Base-by-base conservation (phyloP, 306 rosid genomes). In the Lathyrus sativus region DNA sequence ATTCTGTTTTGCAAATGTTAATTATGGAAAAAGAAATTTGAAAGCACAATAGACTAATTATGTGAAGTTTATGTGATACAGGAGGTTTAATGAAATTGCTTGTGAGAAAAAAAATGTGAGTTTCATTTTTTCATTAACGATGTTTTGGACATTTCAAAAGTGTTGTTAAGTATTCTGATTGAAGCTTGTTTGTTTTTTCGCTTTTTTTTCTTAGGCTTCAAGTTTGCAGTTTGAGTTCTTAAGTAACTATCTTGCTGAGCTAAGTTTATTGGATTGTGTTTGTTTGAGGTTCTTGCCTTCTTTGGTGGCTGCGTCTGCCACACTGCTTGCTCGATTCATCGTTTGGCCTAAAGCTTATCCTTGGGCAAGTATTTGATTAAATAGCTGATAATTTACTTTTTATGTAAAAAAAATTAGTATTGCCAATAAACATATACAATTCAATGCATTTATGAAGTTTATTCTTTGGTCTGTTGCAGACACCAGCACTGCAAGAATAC, bases 211-310 rank as follows among this genome's bases (percentile, higher is more conserved):
- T 48, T 88, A 89, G 96, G 71, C 18, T 44, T 74, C 73, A 43
- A 81, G 66, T 44, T 66, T 87, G 73, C 84, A 78, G 55, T 70
- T 89, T 72, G 95, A 87, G 68, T 92, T 81, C 59, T 69, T 92
- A 31, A 45, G 81, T 46, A 71, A 59, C 74, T 92, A 92, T 79
- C 87, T 89, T 45, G 96, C 91, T 4, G 98, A 92, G 83, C 79
- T 92, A 54, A 92, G 98, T 41, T 76, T 92, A 80, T 54, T 92
- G 62, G 96, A 92, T 7, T 88, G 86, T 55, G 58, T 49, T 19
- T 86, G 90, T 67, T 62, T 89, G 7, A 86, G 65, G 59, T 88
- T 83, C 69, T 68, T 88, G 57, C 96, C 98, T 62, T 92, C 96
- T 15, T 48, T 92, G 80, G 79, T 92, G 37, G 96, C 96, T 31